Evolutionary conservation across 225 moss, liverwort and hornwort genomes (phyloP).

Genomic region (Sphagnum tenellum): DNA sequence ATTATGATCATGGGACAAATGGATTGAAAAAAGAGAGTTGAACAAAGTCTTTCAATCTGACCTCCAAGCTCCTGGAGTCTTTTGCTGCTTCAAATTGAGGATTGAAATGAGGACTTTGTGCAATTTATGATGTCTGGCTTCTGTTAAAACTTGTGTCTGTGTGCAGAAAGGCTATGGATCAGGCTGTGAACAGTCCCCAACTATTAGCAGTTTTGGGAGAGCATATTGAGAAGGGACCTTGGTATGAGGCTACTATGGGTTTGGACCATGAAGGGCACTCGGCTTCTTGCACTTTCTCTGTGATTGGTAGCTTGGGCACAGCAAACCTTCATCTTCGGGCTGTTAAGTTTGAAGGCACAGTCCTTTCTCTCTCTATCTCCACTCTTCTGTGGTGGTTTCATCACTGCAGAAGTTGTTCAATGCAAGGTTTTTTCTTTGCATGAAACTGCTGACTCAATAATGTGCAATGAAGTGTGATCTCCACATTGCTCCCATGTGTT

Average conservation of each 20-base stretch:
- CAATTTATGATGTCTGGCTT: not conserved
- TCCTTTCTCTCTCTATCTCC: not conserved
- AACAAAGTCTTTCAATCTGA: no score
- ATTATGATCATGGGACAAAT: no score
- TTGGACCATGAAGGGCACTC: slow-evolving; percentile 68
- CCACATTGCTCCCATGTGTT: no score
- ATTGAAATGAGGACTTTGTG: no score
- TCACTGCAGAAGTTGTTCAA: no score
- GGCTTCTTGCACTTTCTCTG: slow-evolving; percentile 79
- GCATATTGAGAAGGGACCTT: slow-evolving; percentile 60
- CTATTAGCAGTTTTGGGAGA: slow-evolving; percentile 60
- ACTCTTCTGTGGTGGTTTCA: no score
- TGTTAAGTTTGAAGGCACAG: slow-evolving; percentile 50
- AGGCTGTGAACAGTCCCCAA: slow-evolving; percentile 42
- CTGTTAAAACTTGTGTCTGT: slow-evolving; percentile 10
- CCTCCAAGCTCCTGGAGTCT: no score
- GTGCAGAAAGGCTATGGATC: slow-evolving; percentile 66
- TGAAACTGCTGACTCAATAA: no score
- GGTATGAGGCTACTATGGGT: slow-evolving; percentile 70
- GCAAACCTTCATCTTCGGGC: slow-evolving; percentile 79
- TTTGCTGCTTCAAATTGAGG: no score
- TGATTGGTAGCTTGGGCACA: slow-evolving; percentile 54
- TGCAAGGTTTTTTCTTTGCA: no score
- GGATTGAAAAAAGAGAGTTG: no score
- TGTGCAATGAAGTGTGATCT: no score